Evolutionary conservation across 1,284 basidiomycete species (phyloP).

Genomic region (Rhodotorula sp.): DNA sequence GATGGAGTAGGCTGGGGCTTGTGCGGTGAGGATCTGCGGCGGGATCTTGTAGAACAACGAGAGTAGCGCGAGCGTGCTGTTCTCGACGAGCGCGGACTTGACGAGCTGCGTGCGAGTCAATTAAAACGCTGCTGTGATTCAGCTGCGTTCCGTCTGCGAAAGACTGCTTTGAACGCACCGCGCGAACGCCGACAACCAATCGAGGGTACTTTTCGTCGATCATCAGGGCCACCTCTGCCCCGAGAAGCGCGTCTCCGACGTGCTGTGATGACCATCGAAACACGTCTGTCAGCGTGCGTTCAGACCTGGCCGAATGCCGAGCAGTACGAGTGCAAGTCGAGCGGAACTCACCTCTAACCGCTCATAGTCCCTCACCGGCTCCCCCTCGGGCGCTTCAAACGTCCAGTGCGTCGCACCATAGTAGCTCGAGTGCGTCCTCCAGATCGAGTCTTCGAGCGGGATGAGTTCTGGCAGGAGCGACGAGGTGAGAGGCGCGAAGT

Average conservation of each 20-base stretch:
- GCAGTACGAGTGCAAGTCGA: background rate
- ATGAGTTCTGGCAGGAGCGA: background rate
- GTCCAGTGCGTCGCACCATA: background rate
- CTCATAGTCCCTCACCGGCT: constrained; percentile 11
- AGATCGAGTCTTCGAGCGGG: background rate
- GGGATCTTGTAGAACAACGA: constrained; percentile 3
- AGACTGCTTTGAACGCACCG: background rate
- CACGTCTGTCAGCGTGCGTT: too few species aligned
- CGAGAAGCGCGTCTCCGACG: constrained; percentile 27
- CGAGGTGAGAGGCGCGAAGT: background rate
- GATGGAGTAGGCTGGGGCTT: background rate
- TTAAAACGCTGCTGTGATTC: background rate
- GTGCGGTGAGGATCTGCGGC: constrained; percentile 1
- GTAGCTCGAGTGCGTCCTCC: constrained; percentile 1
- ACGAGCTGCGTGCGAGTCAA: background rate
- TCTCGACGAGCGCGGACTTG: constrained; percentile 21
- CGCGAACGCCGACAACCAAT: constrained; percentile 1
- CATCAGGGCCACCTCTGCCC: constrained; percentile 2
- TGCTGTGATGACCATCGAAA: constrained; percentile 1
- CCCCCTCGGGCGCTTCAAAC: constrained; percentile 12
- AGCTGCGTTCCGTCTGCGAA: too few species aligned
- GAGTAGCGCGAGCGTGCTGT: constrained; percentile 19
- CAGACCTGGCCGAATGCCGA: background rate
- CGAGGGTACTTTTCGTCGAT: constrained; percentile 19
- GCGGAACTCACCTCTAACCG: constrained; percentile 12